Evolutionary conservation across 176 grass and related monocot genomes (phyloP).

Genomic region (Musa beccarii): DNA sequence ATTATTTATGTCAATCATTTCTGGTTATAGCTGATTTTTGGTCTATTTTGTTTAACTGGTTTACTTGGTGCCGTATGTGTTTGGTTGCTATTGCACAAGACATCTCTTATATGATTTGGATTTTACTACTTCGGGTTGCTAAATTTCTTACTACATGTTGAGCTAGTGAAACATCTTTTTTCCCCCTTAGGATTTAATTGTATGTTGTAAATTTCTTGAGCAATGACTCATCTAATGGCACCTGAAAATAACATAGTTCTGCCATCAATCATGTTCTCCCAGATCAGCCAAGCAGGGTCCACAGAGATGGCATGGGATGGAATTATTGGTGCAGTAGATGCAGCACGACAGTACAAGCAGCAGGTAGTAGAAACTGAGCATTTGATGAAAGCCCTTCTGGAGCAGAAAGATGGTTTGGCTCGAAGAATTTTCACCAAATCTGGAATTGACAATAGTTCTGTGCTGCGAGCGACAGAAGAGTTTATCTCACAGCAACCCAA

Average conservation of each 20-base stretch:
- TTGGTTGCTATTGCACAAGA: too few relatives aligned
- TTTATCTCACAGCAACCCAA: constrained; percentile 79
- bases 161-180: too few relatives aligned
- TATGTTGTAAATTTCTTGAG: background rate
- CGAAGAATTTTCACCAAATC: constrained; percentile 83
- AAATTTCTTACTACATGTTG: too few relatives aligned
- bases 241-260: background rate
- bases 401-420: constrained; percentile 91
- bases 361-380: constrained; percentile 86
- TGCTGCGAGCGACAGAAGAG: constrained; percentile 65
- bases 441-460: constrained; percentile 66
- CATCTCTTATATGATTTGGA: too few relatives aligned
- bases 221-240: background rate
- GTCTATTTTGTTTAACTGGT: too few relatives aligned
- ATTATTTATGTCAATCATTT: too few relatives aligned
- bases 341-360: constrained; percentile 60
- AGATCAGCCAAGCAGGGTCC: constrained; percentile 54
- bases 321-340: constrained; percentile 61
- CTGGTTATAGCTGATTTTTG: too few relatives aligned
- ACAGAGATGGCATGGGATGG: constrained; percentile 93
- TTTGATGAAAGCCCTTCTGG: constrained; percentile 90
- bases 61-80: too few relatives aligned
- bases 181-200: too few relatives aligned
- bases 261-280: background rate
- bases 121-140: too few relatives aligned